Evolutionary conservation across 352 stramenopile genomes (phyloP), one percentile per base, ranked within the genome.

Genomic region (Halophytophthora batemanensis): DNA sequence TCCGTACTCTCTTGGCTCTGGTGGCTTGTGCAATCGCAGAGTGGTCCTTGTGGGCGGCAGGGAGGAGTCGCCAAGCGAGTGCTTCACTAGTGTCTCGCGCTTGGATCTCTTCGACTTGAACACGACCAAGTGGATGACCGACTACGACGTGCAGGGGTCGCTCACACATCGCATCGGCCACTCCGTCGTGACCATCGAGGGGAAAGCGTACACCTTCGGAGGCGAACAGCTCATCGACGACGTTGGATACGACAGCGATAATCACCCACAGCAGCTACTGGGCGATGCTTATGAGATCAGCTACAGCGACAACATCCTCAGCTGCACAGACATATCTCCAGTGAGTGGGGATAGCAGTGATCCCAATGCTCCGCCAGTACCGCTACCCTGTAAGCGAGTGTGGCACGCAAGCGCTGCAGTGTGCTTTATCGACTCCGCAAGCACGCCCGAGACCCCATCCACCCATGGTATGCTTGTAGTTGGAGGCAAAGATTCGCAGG

Each of bases 91-190:
- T 25, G 21, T 61, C 6, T 55, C 75, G 45, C 58, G 75, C 2
- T 41, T 88, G 6, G 74, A 87, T 45, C 48, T 92, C 8, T 92
- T 90, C 44, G 79, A 90, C 29, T 36, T 84, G 21, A 37, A 17
- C 4, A 65, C 57, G 0, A 37, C 71, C n/a, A 64, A 57, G 29
- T 89, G 77, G 76, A 40, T 90, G 28, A 64, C 56, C n/a, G 59
- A 54, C 38, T 85, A 82, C 35, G 79, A 90, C 56, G 64, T 88
- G 4, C 56, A 78, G 15, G 79, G 79, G 11, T 59, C 64, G 2
- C 39, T 92, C 15, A 54, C 61, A 25, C 69, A 72, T 6, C 71
- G 77, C 28, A 70, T 86, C 17, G 77, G 82, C n/a, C 74, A 79
- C 41, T 74, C 66, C 3, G 54, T 70, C 28, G 58, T 76, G 47